Evolutionary conservation across 2,329 filamentous ascomycete species (phyloP).

Genomic region (Colletotrichum australisinense): DNA sequence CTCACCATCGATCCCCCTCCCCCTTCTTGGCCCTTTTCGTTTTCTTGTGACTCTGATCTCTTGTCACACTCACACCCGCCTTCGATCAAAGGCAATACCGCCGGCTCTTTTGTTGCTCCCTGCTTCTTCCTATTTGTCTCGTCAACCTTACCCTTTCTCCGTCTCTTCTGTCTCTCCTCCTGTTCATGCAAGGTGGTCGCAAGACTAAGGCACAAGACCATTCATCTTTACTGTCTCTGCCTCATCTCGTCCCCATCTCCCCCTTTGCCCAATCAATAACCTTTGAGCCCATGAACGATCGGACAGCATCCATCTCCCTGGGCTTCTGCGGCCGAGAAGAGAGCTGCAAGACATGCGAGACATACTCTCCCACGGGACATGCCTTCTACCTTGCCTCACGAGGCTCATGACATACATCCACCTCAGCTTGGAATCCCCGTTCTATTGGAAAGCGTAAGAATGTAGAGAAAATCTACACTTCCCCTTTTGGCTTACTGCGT

Average conservation of each 20-base stretch:
- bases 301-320: conserved; percentile 20
- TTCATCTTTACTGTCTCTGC: conserved; percentile 20
- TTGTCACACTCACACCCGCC: neutral
- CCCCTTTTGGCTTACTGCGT: neutral
- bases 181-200: conserved; percentile 26
- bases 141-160: conserved; percentile 6
- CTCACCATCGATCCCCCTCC: conserved; percentile 1
- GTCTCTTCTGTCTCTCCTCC: conserved; percentile 25
- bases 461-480: conserved; percentile 6
- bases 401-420: neutral
- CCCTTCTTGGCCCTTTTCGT: neutral
- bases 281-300: neutral
- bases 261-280: conserved; percentile 8
- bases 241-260: conserved; percentile 11
- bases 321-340: conserved; percentile 19
- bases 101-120: conserved; percentile 16
- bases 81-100: neutral
- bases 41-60: neutral
- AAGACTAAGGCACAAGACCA: neutral
- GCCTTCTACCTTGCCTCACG: conserved; percentile 7
- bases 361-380: conserved; percentile 1
- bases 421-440: neutral
- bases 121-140: conserved; percentile 21
- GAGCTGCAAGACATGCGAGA: conserved; percentile 25
- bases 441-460: neutral